Conservation (phyloP, 768 basidiomycete species). For the Solioccasus polychromus region DNA sequence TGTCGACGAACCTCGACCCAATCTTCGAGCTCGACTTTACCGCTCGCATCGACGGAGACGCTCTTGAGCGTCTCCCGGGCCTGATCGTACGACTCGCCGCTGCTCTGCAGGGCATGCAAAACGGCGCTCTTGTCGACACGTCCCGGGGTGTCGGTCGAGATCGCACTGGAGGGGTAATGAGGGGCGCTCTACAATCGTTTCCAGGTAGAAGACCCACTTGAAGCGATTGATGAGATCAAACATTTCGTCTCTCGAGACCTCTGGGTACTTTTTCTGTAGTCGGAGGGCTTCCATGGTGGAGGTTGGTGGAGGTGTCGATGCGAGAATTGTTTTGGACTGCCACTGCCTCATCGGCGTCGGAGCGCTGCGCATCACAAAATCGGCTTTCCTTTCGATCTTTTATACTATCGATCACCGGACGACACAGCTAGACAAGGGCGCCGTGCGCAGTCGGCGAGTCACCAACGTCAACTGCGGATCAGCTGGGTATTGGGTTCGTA, state of each 20-base stretch:
- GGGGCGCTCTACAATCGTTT: background rate
- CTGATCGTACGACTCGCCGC: slow-evolving; percentile 88
- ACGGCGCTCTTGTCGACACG: slow-evolving; percentile 81
- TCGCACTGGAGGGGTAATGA: slow-evolving; percentile 46
- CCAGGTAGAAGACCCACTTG: slow-evolving; percentile 63
- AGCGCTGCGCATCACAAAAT: slow-evolving; percentile 6
- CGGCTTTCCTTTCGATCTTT: too few species aligned
- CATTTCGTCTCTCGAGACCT: slow-evolving; percentile 91
- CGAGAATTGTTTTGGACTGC: slow-evolving; percentile 9
- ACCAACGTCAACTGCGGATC: background rate
- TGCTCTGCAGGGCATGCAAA: slow-evolving; percentile 71
- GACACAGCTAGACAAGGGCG: background rate
- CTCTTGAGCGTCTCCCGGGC: slow-evolving; percentile 89
- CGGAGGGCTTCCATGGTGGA: slow-evolving; percentile 74
- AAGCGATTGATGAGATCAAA: slow-evolving; percentile 91
- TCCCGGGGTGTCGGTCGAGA: slow-evolving; percentile 77
- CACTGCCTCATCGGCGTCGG: slow-evolving; percentile 12
- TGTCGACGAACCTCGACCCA: slow-evolving; percentile 82
- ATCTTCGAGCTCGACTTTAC: slow-evolving; percentile 95
- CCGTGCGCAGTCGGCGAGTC: background rate
- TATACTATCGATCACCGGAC: background rate
- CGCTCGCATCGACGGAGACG: slow-evolving; percentile 91
- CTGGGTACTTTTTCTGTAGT: slow-evolving; percentile 89
- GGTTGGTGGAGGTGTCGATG: slow-evolving; percentile 18
- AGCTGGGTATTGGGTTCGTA: background rate